Evolutionary conservation across 2,329 filamentous ascomycete species (phyloP), one percentile per base, ranked within the genome.

Genomic region (Hypoxylon sp.): DNA sequence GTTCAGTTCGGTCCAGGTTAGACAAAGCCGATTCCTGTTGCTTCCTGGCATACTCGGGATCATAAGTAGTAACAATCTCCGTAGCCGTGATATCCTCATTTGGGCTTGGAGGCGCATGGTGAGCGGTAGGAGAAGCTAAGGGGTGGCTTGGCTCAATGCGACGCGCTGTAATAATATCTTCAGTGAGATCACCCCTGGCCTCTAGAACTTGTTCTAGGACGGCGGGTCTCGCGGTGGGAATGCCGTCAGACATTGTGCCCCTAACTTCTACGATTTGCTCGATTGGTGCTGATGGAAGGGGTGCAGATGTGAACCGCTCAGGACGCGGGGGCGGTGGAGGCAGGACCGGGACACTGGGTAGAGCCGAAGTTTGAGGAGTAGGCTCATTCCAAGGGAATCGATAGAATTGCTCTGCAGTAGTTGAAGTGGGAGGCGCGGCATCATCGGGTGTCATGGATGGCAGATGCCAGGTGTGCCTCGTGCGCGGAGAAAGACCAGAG

Each of bases 331-430:
- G 73, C 17, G 61, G 77, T 42, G 62, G 73, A 63, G 57, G 67
- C 58, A 60, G 65, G 65, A 27, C 37, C 3, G 43, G 29, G 7
- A 46, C 46, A 34, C 26, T 19, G 35, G 56, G 62, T 23, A 61
- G 46, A 42, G 61, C 26, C 6, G 71, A 70, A 3, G 74, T 60
- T 2, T 70, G 68, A 17, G 72, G 70, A 26, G 67, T 64, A 5
- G 73, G 57, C 40, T 73, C 72, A 59, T 78, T 80, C 87, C 91
- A 97, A 2, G 92, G 91, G 19, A 88, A 81, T 57, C 88, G 86
- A 73, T 97, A 97, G 66, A 97, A 97, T 57, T 88, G 84, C 68
- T 96, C 90, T 7, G 93, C 93, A n/a, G 88, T 91, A 20, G 91
- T 90, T 1, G 93, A 96, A 0, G 90, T 93, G 1, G 91, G 91